phyloP scores from a whole-genome alignment of 2,329 filamentous ascomycete species.

The Aspergillus felis region DNA sequence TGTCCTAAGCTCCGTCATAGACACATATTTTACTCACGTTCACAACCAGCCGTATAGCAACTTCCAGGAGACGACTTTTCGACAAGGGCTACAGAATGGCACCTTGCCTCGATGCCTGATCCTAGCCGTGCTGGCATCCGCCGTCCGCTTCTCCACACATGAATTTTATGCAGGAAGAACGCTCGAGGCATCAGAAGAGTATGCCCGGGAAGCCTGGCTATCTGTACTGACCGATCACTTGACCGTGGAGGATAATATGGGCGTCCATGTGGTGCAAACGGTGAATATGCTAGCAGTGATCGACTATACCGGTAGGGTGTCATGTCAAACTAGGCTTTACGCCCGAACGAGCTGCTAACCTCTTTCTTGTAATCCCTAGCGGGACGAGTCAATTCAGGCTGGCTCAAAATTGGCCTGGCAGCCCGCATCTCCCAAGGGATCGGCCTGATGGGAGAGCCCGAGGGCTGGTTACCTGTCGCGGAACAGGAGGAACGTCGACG shows the following conservation, averaged over 20 bases:
- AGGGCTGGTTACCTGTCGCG: constrained; percentile 9
- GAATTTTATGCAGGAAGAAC: constrained; percentile 23
- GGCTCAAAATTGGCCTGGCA: constrained; percentile 34
- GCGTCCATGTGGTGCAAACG: constrained; percentile 35
- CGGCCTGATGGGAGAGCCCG: constrained; percentile 25
- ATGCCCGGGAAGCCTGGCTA: constrained; percentile 32
- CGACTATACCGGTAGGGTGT: constrained; percentile 36
- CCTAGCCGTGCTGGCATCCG: constrained; percentile 29
- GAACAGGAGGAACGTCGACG: constrained; percentile 28
- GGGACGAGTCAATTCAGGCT: constrained; percentile 30
- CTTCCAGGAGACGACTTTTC: constrained; percentile 35
- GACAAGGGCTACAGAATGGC: constrained; percentile 20
- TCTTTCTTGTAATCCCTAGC: constrained; percentile 14
- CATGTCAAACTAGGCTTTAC: too few species aligned
- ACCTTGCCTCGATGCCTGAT: constrained; percentile 28
- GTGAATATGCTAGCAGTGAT: constrained; percentile 36
- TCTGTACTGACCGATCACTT: constrained; percentile 33
- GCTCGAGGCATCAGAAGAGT: constrained; percentile 22
- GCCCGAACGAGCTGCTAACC: background rate
- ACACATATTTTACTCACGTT: constrained; percentile 31
- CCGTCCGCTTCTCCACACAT: constrained; percentile 28
- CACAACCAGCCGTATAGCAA: constrained; percentile 37
- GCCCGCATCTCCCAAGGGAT: constrained; percentile 60
- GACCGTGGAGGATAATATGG: constrained; percentile 26
- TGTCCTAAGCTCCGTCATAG: constrained; percentile 18